A percentile compares a stretch with the other conserved stretches of the same genome.
phyloP scores from a whole-genome alignment of 2,329 filamentous ascomycete genomes.

The Grosmannia serpens region DNA sequence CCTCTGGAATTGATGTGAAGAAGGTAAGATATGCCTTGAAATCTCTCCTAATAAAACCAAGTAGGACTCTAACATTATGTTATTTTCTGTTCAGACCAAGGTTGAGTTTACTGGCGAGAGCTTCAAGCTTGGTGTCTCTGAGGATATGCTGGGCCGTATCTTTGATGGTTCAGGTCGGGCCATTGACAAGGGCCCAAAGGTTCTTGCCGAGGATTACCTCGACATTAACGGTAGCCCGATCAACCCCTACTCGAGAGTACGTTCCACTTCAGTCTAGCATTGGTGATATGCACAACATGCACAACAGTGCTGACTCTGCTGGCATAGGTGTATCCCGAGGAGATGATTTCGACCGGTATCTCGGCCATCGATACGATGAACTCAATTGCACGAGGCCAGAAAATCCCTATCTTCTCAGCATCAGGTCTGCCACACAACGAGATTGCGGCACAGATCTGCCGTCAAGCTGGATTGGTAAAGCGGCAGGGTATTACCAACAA shows the following conservation, averaged over 20 bases:
- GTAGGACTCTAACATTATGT: neutral
- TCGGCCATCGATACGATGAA: slow-evolving; percentile 98
- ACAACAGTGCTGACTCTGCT: slow-evolving; percentile 9
- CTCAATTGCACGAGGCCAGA: slow-evolving; percentile 95
- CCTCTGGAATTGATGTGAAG: slow-evolving; percentile 95
- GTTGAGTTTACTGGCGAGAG: slow-evolving; percentile 96
- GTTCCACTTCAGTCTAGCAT: slow-evolving; percentile 16
- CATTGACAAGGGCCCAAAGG: slow-evolving; percentile 98
- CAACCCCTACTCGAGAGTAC: slow-evolving; percentile 92
- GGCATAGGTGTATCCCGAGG: slow-evolving; percentile 83
- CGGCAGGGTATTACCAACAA: slow-evolving; percentile 71
- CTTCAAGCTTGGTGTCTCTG: slow-evolving; percentile 95
- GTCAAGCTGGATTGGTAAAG: slow-evolving; percentile 88
- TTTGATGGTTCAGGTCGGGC: slow-evolving; percentile 96
- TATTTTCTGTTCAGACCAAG: slow-evolving; percentile 56
- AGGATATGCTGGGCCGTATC: slow-evolving; percentile 98
- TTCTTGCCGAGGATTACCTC: slow-evolving; percentile 92
- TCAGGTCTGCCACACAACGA: slow-evolving; percentile 98
- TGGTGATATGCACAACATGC: neutral
- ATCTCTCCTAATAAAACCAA: neutral
- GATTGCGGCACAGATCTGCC: slow-evolving; percentile 96
- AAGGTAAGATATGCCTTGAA: slow-evolving; percentile 51
- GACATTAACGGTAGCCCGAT: slow-evolving; percentile 99
- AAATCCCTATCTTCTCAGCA: slow-evolving; percentile 98
- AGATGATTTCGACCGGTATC: slow-evolving; percentile 99